Evolutionary conservation across 108 stramenopile genomes (phyloP), one percentile per base, ranked within the genome.

Genomic region (Ochromonas danica): DNA sequence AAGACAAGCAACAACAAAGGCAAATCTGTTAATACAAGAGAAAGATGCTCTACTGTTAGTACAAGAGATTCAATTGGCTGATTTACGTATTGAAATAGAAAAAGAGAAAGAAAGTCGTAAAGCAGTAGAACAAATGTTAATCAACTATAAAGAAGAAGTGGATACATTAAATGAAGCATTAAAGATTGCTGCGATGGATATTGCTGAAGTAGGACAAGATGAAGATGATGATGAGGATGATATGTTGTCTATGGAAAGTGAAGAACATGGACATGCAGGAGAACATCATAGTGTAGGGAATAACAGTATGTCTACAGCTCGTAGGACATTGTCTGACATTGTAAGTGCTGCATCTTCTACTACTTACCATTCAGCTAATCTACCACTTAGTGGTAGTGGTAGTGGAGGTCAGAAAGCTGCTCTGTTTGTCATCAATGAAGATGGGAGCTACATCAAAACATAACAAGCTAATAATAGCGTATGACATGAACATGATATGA

Each of bases 121-220:
- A 38, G 78, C 81, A 38, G 78, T 84, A 0, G 83, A 82, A 70
- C 60, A 82, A 22, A 81, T 84, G 80, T 35, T 84, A 0, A 45
- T 45, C 33, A 81, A 81, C 61, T 84, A 84, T 65, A 84, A 84
- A 63, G 83, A 84, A 27, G 83, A 84, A 82, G 83, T 84, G 1
- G 83, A 84, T 51, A 82, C 83, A 30, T 67, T 82, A 36, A 84
- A 84, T 42, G 81, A 84, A 38, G 83, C 83, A 38, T 81, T 84
- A 36, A 84, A 82, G 17, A 79, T 84, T n/a, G 81, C 81, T 1
- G 81, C 83, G 27, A 82, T 84, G 83, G 81, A 84, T 33, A 84
- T 84, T 71, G 78, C 83, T 22, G 77, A 27, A 31, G 83, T 79
- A 35, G 79, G 74, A 30, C 30, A 67, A 40, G 28, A 31, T 33